Percentiles rank a stretch among this genome's conserved stretches.
These are phyloP conservation scores for Tuber umbilicatum DNA, from an alignment of 495 filamentous ascomycete genomes.

Conservation along the genomic window DNA sequence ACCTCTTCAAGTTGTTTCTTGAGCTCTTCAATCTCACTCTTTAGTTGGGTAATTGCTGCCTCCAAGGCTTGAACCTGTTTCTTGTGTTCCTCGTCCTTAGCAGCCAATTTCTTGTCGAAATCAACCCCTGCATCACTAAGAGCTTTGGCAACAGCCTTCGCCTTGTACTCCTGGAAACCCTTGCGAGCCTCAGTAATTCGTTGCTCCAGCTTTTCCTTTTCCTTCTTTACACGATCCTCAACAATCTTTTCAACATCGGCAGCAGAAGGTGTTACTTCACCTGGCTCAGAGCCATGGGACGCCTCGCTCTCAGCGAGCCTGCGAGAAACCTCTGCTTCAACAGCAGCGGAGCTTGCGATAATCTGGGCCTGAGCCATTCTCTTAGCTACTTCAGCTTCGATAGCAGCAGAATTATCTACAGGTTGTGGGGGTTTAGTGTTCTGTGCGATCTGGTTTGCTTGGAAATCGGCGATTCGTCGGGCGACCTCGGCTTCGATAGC, in stretches of 20 bases:
- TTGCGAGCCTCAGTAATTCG: constrained; percentile 35
- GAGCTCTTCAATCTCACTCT: constrained; percentile 29
- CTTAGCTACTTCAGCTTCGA: constrained; percentile 37
- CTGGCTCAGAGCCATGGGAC: constrained; percentile 43
- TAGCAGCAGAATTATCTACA: constrained; percentile 32
- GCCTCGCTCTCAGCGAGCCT: constrained; percentile 33
- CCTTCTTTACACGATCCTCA: constrained; percentile 34
- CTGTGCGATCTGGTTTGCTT: constrained; percentile 13
- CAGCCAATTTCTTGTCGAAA: constrained; percentile 25
- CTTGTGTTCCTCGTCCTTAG: constrained; percentile 27
- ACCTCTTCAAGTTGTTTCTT: constrained; percentile 20
- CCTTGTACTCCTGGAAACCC: constrained; percentile 45
- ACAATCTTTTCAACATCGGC: constrained; percentile 49
- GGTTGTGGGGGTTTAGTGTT: constrained; percentile 44
- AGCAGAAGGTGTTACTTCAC: constrained; percentile 46
- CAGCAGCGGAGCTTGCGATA: constrained; percentile 21
- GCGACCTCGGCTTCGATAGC: constrained; percentile 34
- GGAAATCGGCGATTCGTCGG: constrained; percentile 20
- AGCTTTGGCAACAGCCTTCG: constrained; percentile 50
- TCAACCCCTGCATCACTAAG: constrained; percentile 32
- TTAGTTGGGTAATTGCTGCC: constrained; percentile 27
- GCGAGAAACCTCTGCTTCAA: constrained; percentile 23
- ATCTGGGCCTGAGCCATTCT: constrained; percentile 8
- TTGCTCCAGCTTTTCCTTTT: constrained; percentile 33
- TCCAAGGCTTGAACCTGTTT: constrained; percentile 31